These are phyloP conservation scores for Xylaria nigripes DNA, from an alignment of 495 filamentous ascomycete species.

Conservation along the genomic window DNA sequence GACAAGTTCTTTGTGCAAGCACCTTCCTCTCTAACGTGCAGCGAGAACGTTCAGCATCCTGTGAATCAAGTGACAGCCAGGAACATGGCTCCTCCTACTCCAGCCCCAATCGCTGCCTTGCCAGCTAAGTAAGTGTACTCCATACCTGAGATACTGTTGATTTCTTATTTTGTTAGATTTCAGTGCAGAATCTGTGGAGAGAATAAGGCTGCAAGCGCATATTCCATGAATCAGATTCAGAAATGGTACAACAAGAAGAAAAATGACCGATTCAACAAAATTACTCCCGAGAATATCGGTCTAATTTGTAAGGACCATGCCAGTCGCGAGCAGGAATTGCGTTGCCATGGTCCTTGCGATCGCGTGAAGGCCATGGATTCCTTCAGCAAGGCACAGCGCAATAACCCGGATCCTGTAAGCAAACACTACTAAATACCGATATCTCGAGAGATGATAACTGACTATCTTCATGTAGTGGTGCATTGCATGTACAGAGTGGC, in stretches of 20 bases:
- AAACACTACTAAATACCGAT: neutral
- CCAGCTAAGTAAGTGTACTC: slow-evolving; percentile 1
- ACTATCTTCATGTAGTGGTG: slow-evolving; percentile 39
- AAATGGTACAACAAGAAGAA: slow-evolving; percentile 27
- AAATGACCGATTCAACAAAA: slow-evolving; percentile 4
- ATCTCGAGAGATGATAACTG: slow-evolving; percentile 4
- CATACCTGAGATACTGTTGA: neutral
- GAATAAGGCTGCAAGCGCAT: slow-evolving; percentile 30
- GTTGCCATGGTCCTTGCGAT: slow-evolving; percentile 43
- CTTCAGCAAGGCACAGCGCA: slow-evolving; percentile 53
- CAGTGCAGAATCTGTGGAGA: slow-evolving; percentile 42
- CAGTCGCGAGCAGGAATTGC: slow-evolving; percentile 10
- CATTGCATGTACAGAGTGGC: slow-evolving; percentile 45
- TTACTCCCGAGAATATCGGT: slow-evolving; percentile 19
- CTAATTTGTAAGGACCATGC: slow-evolving; percentile 23
- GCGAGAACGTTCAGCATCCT: neutral
- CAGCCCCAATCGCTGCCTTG: neutral
- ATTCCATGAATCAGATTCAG: slow-evolving; percentile 39
- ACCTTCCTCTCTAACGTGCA: neutral
- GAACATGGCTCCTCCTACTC: neutral
- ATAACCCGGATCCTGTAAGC: slow-evolving; percentile 42
- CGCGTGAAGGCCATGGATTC: slow-evolving; percentile 36
- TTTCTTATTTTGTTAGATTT: slow-evolving; percentile 27
- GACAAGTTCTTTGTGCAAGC: too few relatives aligned
- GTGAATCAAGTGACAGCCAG: neutral